Evolutionary conservation across 2,329 filamentous ascomycete species (phyloP).

Genomic region (Botryosphaeria dothidea): DNA sequence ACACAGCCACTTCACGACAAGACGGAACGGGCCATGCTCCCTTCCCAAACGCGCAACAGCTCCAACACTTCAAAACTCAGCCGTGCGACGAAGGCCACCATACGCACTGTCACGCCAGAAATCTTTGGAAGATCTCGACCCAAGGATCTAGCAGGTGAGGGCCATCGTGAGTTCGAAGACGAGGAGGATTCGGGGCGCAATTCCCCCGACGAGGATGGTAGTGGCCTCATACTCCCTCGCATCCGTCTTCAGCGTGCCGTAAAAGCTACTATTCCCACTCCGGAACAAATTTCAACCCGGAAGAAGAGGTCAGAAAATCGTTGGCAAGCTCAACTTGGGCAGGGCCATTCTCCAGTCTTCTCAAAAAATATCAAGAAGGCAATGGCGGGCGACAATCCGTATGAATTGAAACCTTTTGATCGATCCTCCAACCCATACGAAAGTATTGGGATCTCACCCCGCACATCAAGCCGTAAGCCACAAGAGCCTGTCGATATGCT

Average conservation of each 20-base stretch:
- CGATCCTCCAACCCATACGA: constrained; percentile 19
- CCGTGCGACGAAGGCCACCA: constrained; percentile 35
- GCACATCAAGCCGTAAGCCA: constrained; percentile 10
- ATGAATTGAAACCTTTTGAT: constrained; percentile 29
- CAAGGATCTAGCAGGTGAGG: not conserved
- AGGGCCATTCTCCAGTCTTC: constrained; percentile 30
- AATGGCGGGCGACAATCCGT: constrained; percentile 31
- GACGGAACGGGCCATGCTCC: constrained; percentile 6
- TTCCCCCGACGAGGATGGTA: not conserved
- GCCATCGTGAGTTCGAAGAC: not conserved
- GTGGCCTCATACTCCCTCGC: constrained; percentile 15
- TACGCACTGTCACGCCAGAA: constrained; percentile 38
- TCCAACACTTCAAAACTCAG: constrained; percentile 23
- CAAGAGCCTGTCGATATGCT: constrained; percentile 1
- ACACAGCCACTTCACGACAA: not conserved
- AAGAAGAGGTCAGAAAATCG: constrained; percentile 40
- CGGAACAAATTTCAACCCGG: constrained; percentile 41
- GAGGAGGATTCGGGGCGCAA: not conserved
- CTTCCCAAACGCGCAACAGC: constrained; percentile 17
- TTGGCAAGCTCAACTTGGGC: constrained; percentile 45
- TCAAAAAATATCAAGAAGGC: constrained; percentile 18
- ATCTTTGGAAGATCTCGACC: not conserved
- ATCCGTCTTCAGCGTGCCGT: constrained; percentile 16
- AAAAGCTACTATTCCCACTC: constrained; percentile 32
- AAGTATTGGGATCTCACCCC: not conserved